Percentiles rank a stretch among this genome's conserved stretches.
Evolutionary conservation across 345 rosid genomes (phyloP).

Genomic region (Heritiera fomes): DNA sequence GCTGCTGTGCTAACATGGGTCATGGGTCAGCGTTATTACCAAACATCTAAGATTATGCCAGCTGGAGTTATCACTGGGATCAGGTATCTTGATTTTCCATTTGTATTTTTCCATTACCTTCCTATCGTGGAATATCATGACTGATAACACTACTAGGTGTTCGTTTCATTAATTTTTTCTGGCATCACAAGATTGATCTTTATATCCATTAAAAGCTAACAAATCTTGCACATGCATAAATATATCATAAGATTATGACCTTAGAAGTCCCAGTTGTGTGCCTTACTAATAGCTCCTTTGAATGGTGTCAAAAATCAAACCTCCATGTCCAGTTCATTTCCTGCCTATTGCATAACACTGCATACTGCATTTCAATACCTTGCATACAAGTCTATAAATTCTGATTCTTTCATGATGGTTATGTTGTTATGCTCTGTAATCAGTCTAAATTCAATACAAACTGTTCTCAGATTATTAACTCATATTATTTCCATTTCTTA

Average conservation of each 20-base stretch:
- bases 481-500: not conserved
- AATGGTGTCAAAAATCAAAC: not conserved
- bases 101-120: not conserved
- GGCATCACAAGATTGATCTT: not conserved
- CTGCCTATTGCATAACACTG: not conserved
- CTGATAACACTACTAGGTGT: not conserved
- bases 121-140: not conserved
- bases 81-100: slow-evolving; percentile 46
- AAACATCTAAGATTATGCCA: slow-evolving; percentile 91
- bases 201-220: not conserved
- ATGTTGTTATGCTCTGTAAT: not conserved
- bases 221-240: not conserved
- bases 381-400: not conserved
- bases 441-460: not conserved
- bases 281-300: not conserved
- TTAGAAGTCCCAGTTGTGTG: not conserved
- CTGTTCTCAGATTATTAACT: not conserved
- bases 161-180: not conserved
- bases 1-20: slow-evolving; percentile 67
- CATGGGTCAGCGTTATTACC: slow-evolving; percentile 87
- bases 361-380: not conserved
- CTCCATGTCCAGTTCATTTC: not conserved
- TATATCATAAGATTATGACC: not conserved
- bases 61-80: slow-evolving; percentile 86
- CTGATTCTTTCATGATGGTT: not conserved